These are phyloP conservation scores for Mucor piriformis DNA, from an alignment of 371 early-diverging fungal genomes.

Conservation along the genomic window DNA sequence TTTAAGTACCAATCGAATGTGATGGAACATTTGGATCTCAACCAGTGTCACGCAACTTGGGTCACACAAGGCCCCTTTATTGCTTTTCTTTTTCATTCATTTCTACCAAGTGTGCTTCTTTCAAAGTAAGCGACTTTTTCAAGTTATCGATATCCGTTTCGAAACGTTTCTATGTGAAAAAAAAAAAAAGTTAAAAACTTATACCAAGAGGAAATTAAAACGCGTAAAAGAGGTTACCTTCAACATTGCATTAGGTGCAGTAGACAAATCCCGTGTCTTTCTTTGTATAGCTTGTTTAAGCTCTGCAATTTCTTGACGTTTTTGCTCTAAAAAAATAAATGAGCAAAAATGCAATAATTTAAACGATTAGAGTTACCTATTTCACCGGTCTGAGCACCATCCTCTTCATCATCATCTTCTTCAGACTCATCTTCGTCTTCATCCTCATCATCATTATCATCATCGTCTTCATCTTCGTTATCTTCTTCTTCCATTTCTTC, in stretches of 20 bases:
- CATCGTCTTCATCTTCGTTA: slow-evolving; percentile 49
- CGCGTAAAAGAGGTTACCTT: slow-evolving; percentile 36
- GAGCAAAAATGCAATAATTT: too few species aligned
- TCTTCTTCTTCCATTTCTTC: slow-evolving; percentile 52
- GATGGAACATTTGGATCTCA: too few species aligned
- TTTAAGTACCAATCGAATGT: too few species aligned
- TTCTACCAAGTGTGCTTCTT: slow-evolving; percentile 51
- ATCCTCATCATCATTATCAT: slow-evolving; percentile 43
- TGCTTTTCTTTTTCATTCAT: slow-evolving; percentile 38
- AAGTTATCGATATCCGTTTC: slow-evolving; percentile 46
- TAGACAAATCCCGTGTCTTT: slow-evolving; percentile 41
- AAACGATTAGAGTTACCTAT: too few species aligned
- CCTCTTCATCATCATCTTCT: slow-evolving; percentile 49
- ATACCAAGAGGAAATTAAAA: neutral
- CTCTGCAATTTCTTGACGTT: slow-evolving; percentile 55
- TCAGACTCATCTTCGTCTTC: slow-evolving; percentile 35
- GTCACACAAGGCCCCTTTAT: neutral
- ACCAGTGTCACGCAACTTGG: too few species aligned
- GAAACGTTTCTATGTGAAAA: slow-evolving; percentile 50
- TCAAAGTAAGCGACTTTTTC: slow-evolving; percentile 45
- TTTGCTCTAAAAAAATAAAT: slow-evolving; percentile 40
- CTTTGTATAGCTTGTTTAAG: slow-evolving; percentile 51
- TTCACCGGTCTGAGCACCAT: slow-evolving; percentile 42
- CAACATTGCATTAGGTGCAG: slow-evolving; percentile 54
- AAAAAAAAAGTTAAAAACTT: neutral